These are phyloP conservation scores for Stemphylium beticola DNA, from an alignment of 2,329 filamentous ascomycete species.

Conservation along the genomic window DNA sequence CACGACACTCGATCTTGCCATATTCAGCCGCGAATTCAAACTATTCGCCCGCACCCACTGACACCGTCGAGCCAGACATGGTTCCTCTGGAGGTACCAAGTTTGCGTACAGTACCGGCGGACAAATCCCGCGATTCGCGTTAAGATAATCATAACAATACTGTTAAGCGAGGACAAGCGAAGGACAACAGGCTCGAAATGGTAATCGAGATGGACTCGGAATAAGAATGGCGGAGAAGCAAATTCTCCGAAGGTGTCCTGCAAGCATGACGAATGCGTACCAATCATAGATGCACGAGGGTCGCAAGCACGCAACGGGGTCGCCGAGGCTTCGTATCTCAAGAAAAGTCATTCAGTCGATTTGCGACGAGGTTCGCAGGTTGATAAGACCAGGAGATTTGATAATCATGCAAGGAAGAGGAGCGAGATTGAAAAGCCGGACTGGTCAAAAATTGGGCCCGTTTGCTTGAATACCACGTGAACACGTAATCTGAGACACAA, in stretches of 20 bases:
- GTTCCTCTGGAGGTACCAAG: neutral
- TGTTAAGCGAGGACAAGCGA: neutral
- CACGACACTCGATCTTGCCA: too few species aligned
- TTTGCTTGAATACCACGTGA: neutral
- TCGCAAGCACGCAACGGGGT: slow-evolving; percentile 2
- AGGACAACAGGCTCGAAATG: neutral
- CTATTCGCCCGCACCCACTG: too few species aligned
- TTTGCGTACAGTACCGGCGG: neutral
- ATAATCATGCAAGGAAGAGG: neutral
- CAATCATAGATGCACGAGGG: neutral
- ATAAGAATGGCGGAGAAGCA: slow-evolving; percentile 5
- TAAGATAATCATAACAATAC: neutral
- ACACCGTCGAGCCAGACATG: too few species aligned
- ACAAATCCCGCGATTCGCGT: neutral
- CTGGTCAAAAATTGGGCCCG: too few species aligned
- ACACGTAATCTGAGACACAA: neutral
- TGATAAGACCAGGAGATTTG: slow-evolving; percentile 6
- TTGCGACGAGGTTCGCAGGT: neutral
- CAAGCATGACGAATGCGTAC: neutral
- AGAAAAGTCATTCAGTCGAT: neutral
- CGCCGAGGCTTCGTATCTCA: neutral
- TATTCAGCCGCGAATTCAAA: too few species aligned
- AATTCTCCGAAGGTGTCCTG: neutral
- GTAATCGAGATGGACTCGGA: neutral
- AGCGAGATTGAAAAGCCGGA: slow-evolving; percentile 5